Base-by-base conservation (phyloP, 2,329 filamentous ascomycete species). In the Fusarium goolgardi region DNA sequence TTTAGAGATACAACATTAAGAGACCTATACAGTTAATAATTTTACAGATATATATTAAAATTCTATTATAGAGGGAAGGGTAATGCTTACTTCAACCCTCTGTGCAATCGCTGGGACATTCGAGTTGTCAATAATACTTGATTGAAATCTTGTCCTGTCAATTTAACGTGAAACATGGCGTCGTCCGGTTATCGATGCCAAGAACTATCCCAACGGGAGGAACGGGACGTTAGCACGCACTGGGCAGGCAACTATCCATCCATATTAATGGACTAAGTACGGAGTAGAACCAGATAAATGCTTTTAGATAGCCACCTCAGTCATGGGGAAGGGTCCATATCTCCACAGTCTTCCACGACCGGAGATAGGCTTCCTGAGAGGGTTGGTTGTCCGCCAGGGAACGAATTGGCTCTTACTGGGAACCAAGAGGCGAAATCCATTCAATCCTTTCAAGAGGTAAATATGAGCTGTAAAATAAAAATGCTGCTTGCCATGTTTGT, bases 121-220 rank as follows among this genome's bases (percentile, higher is more conserved):
- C 6, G 15, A 43, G 16, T 2, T 18, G 13, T n/a, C 21, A 43
- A 25, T 4, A 12, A 27, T 3, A 27, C 6, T 5, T 10, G 23
- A 43, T 25, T 12, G 12, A n/a, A 21, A 10, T 16, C 10, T 27
- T 6, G 12, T 40, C 15, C 31, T n/a, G 10, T 15, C 18, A 41
- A 21, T 61, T 46, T 37, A 40, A 37, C 10, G 16, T 59, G 31
- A 64, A 45, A 47, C 40, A 64, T 51, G 25, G 20, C 37, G 21
- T n/a, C n/a, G 8, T 6, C 23, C 13, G 27, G 39, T 31, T 27
- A 25, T 45, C 18, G 18, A 53, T 35, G 40, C 46, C 55, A 62
- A 59, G 55, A 23, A 37, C 29, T 16, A 20, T 27, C 29, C 44
- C 27, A 37, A 27, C 13, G 32, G 20, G 27, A 18, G 18, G 12